Conservation (phyloP, 2,329 filamentous ascomycete species). For the Dendryphion nanum region DNA sequence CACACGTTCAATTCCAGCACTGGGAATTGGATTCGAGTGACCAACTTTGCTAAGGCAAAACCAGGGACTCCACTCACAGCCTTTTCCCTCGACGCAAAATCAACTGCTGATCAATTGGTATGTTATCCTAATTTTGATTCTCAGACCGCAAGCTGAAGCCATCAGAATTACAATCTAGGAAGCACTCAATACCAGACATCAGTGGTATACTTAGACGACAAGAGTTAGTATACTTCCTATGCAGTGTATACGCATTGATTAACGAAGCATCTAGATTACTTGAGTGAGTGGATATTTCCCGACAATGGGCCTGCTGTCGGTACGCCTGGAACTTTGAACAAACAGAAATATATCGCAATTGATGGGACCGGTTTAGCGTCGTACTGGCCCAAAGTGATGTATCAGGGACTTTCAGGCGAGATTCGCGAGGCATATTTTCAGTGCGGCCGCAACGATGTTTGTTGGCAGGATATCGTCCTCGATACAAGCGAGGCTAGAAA, state of each 20-base stretch:
- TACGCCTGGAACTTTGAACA: slow-evolving; percentile 10
- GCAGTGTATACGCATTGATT: neutral
- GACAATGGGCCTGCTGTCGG: slow-evolving; percentile 12
- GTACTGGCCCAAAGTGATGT: slow-evolving; percentile 15
- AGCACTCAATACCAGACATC: slow-evolving; percentile 9
- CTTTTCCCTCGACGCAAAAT: slow-evolving; percentile 7
- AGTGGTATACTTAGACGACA: slow-evolving; percentile 12
- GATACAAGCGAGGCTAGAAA: slow-evolving; percentile 11
- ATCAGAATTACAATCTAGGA: slow-evolving; percentile 12
- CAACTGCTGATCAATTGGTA: slow-evolving; percentile 12
- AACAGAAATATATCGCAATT: slow-evolving; percentile 14
- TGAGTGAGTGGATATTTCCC: slow-evolving; percentile 16
- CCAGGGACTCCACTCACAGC: slow-evolving; percentile 10
- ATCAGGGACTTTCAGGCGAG: slow-evolving; percentile 14
- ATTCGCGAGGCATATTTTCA: slow-evolving; percentile 10
- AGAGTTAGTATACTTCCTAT: slow-evolving; percentile 6
- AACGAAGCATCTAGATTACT: slow-evolving; percentile 6
- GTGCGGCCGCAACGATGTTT: slow-evolving; percentile 12
- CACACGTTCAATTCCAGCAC: slow-evolving; percentile 15
- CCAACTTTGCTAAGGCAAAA: slow-evolving; percentile 12
- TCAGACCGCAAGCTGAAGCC: neutral
- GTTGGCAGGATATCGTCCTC: slow-evolving; percentile 15
- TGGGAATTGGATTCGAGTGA: slow-evolving; percentile 14
- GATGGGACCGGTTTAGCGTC: slow-evolving; percentile 9
- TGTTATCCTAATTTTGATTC: neutral